Conservation (phyloP, 2,329 filamentous ascomycete genomes). For the Talaromyces funiculosus region DNA sequence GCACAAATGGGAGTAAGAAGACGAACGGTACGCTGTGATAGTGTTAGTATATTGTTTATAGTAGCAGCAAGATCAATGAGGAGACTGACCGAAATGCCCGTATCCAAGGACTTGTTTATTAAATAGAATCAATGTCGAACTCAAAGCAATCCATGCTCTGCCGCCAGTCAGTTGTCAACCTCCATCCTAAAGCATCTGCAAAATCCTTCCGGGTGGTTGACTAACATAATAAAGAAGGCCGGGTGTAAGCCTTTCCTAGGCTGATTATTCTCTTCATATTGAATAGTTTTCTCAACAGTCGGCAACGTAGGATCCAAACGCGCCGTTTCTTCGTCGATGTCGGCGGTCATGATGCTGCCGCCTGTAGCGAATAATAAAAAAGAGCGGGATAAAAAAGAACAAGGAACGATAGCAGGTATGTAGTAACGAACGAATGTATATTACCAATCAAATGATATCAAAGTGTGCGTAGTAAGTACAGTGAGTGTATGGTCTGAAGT, state of each 20-base stretch:
- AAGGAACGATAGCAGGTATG: neutral
- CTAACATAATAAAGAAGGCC: slow-evolving; percentile 68
- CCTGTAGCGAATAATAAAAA: too few species aligned
- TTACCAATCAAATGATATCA: neutral
- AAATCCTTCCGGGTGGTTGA: neutral
- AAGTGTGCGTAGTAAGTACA: neutral
- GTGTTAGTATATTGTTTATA: neutral
- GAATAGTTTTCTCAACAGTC: slow-evolving; percentile 62
- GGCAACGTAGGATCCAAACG: slow-evolving; percentile 55
- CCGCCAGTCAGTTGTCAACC: neutral
- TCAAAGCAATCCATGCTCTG: slow-evolving; percentile 87
- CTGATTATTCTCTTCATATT: slow-evolving; percentile 53
- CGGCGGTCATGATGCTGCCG: slow-evolving; percentile 6
- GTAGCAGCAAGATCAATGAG: neutral
- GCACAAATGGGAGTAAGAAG: too few species aligned
- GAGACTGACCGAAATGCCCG: slow-evolving; percentile 67
- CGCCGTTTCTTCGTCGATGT: slow-evolving; percentile 1
- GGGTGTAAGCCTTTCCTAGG: slow-evolving; percentile 64
- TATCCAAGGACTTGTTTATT: slow-evolving; percentile 97
- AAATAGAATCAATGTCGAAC: slow-evolving; percentile 92
- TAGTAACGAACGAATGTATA: neutral
- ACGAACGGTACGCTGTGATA: slow-evolving; percentile 10
- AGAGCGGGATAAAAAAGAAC: neutral
- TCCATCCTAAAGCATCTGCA: neutral
- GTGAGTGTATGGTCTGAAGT: neutral